Conservation (phyloP, 768 basidiomycete species). For the Macrolepiota dolichaula region DNA sequence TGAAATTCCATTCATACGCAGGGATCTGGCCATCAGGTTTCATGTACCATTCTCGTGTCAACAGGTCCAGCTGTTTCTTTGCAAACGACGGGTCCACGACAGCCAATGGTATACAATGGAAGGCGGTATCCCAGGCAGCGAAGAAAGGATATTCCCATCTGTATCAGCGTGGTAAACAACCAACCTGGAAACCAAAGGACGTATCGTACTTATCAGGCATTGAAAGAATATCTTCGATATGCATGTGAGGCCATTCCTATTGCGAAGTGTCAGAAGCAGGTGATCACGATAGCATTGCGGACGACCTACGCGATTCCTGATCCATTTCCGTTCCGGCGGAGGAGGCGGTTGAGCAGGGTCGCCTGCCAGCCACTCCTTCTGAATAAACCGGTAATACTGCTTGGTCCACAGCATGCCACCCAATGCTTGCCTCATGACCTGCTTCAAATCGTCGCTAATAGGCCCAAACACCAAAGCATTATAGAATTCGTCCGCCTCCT, state of each 20-base stretch:
- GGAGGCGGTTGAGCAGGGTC: slow-evolving; percentile 95
- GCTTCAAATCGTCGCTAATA: slow-evolving; percentile 88
- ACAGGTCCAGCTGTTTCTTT: slow-evolving; percentile 94
- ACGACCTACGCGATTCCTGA: slow-evolving; percentile 72
- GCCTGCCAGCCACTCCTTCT: slow-evolving; percentile 94
- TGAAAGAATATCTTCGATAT: slow-evolving; percentile 92
- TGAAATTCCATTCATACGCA: slow-evolving; percentile 99
- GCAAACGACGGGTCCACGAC: slow-evolving; percentile 94
- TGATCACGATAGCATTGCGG: neutral
- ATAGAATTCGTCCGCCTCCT: slow-evolving; percentile 98
- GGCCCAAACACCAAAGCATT: slow-evolving; percentile 73
- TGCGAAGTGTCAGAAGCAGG: neutral
- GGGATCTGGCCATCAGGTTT: slow-evolving; percentile 98
- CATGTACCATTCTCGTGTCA: slow-evolving; percentile 99
- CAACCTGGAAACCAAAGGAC: neutral
- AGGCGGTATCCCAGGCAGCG: slow-evolving; percentile 98
- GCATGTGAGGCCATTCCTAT: slow-evolving; percentile 94
- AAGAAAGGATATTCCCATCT: slow-evolving; percentile 99
- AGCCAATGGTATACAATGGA: slow-evolving; percentile 97
- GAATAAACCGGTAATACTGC: slow-evolving; percentile 94
- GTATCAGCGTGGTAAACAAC: slow-evolving; percentile 10
- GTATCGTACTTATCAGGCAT: slow-evolving; percentile 93
- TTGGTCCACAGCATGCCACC: slow-evolving; percentile 99
- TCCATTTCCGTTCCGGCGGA: slow-evolving; percentile 80
- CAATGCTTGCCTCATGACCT: slow-evolving; percentile 95